These are phyloP conservation scores for Daldinia sp. DNA, from an alignment of 2,329 filamentous ascomycete species.

Conservation along the genomic window DNA sequence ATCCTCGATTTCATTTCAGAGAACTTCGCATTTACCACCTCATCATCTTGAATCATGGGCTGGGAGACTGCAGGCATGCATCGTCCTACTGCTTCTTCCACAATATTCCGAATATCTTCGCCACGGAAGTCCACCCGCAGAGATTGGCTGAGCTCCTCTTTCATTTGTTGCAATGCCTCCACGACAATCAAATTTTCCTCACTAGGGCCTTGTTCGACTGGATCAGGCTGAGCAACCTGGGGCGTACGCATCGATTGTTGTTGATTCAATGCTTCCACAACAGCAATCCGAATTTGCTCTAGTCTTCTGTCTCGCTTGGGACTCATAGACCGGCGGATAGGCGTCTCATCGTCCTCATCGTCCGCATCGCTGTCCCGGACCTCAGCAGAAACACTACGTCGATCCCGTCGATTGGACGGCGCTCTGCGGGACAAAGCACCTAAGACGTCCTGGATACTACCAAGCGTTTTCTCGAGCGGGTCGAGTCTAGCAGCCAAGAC, in stretches of 20 bases:
- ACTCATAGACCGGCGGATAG: conserved; percentile 74
- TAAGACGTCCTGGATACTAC: conserved; percentile 76
- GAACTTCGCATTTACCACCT: conserved; percentile 61
- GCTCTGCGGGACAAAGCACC: conserved; percentile 63
- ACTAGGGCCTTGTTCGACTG: conserved; percentile 38
- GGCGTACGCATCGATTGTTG: conserved; percentile 57
- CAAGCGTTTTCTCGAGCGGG: conserved; percentile 82
- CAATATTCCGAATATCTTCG: conserved; percentile 66
- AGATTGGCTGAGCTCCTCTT: conserved; percentile 59
- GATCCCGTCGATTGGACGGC: conserved; percentile 64
- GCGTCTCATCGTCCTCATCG: conserved; percentile 82
- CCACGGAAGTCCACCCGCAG: conserved; percentile 55
- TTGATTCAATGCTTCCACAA: conserved; percentile 75
- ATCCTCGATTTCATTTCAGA: conserved; percentile 68
- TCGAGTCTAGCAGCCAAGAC: conserved; percentile 78
- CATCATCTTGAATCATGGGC: conserved; percentile 56
- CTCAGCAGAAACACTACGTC: conserved; percentile 75
- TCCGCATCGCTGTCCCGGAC: conserved; percentile 87
- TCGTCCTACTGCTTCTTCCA: conserved; percentile 69
- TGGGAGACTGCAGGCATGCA: conserved; percentile 62
- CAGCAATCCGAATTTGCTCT: conserved; percentile 79
- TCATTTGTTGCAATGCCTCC: conserved; percentile 72
- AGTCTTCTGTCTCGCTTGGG: conserved; percentile 79
- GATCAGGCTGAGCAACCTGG: conserved; percentile 43
- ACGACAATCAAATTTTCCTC: conserved; percentile 62